These are phyloP conservation scores for Populus davidiana DNA, from an alignment of 345 rosid genomes.

Conservation along the genomic window DNA sequence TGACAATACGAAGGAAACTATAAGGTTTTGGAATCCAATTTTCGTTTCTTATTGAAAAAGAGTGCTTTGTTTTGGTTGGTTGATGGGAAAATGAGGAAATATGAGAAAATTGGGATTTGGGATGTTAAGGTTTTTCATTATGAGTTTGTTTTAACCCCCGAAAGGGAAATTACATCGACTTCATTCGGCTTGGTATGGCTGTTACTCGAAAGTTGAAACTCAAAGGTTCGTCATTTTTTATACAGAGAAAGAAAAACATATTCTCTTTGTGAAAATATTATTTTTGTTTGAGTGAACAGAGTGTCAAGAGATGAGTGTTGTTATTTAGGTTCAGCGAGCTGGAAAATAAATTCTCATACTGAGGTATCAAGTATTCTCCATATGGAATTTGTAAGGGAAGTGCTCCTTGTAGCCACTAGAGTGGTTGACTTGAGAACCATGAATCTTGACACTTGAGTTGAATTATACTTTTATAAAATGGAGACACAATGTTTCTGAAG, in stretches of 20 bases:
- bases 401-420: not conserved
- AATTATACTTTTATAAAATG: not conserved
- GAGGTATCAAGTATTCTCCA: not conserved
- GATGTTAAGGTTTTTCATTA: not conserved
- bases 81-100: constrained; percentile 1
- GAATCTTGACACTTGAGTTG: not conserved
- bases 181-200: not conserved
- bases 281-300: constrained; percentile 1
- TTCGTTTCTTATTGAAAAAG: not conserved
- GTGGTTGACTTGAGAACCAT: not conserved
- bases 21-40: not conserved
- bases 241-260: not conserved
- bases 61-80: constrained; percentile 6
- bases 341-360: not conserved
- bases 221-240: not conserved
- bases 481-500: not conserved
- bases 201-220: not conserved
- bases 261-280: not conserved
- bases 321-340: not conserved
- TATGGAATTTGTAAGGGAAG: not conserved
- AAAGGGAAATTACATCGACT: not conserved
- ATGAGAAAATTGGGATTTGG: not conserved
- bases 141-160: not conserved
- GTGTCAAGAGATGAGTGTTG: not conserved
- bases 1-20: not conserved